phyloP scores from a whole-genome alignment of 176 grass and related monocot species.

The Neostapfia colusana region DNA sequence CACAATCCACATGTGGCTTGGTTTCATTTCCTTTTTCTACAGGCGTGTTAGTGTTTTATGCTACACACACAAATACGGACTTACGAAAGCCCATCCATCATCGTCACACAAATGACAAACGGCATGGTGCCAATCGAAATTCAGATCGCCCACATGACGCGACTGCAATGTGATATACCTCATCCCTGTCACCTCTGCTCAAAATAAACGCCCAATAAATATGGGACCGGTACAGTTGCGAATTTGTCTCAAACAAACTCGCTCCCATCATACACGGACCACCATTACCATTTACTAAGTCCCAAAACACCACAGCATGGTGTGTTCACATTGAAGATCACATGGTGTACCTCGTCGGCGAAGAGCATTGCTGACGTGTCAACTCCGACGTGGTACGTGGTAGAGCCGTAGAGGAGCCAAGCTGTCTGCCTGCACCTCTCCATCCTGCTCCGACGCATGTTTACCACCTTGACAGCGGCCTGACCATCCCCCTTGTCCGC shows the following conservation, averaged over 20 bases:
- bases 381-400: constrained; percentile 62
- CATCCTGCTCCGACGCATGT: constrained; percentile 59
- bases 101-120: constrained; percentile 28
- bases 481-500: constrained; percentile 50
- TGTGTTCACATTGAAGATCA: constrained; percentile 1
- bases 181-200: constrained; percentile 35
- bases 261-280: background rate
- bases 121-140: constrained; percentile 46
- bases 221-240: constrained; percentile 43
- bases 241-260: constrained; percentile 33
- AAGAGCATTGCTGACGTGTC: constrained; percentile 68
- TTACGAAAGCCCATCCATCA: background rate
- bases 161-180: constrained; percentile 31
- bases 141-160: constrained; percentile 39
- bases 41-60: constrained; percentile 1
- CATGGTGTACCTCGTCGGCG: constrained; percentile 51
- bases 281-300: background rate
- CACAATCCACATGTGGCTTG: background rate
- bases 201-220: constrained; percentile 45
- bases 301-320: constrained; percentile 12
- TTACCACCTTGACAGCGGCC: constrained; percentile 50
- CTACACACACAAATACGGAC: constrained; percentile 18
- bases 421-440: constrained; percentile 53
- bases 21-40: background rate
- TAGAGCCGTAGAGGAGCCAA: constrained; percentile 70